Conservation (phyloP, 306 rosid genomes). For the Hylodesmum podocarpum region DNA sequence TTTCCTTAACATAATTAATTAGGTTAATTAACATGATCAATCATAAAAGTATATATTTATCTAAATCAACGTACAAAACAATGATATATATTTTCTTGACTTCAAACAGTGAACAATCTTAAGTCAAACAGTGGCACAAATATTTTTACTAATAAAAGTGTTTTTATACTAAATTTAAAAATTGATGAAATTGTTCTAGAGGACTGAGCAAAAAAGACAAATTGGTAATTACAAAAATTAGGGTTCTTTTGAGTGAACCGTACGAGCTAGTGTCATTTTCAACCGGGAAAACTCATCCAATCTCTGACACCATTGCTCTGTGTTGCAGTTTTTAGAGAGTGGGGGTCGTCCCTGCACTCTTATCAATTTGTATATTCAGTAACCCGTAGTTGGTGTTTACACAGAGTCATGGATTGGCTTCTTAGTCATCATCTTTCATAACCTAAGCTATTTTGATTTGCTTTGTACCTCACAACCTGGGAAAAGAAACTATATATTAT, state of each 20-base stretch:
- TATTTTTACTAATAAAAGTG: not conserved
- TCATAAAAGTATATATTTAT: not conserved
- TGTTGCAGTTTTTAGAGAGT: slow-evolving; percentile 23
- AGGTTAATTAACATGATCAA: too few species aligned
- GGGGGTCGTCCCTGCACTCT: slow-evolving; percentile 36
- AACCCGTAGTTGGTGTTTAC: slow-evolving; percentile 25
- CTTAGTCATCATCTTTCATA: slow-evolving; percentile 15
- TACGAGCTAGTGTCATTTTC: slow-evolving; percentile 38
- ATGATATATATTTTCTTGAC: not conserved
- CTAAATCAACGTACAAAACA: not conserved
- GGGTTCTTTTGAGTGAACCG: slow-evolving; percentile 32
- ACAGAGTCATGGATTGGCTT: slow-evolving; percentile 13
- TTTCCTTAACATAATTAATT: too few species aligned
- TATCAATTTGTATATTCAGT: slow-evolving; percentile 25
- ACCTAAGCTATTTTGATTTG: slow-evolving; percentile 24
- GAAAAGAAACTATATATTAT: slow-evolving; percentile 22
- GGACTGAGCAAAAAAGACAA: slow-evolving; percentile 38
- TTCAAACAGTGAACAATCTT: not conserved
- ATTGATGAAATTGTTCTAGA: not conserved
- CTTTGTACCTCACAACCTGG: slow-evolving; percentile 5
- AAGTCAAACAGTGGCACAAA: not conserved
- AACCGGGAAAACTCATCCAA: slow-evolving; percentile 34
- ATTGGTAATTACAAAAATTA: slow-evolving; percentile 38
- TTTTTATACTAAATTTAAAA: not conserved
- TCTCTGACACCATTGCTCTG: slow-evolving; percentile 42